These are phyloP conservation scores for Knufia petricola DNA, from an alignment of 2,329 filamentous ascomycete species.

Conservation along the genomic window DNA sequence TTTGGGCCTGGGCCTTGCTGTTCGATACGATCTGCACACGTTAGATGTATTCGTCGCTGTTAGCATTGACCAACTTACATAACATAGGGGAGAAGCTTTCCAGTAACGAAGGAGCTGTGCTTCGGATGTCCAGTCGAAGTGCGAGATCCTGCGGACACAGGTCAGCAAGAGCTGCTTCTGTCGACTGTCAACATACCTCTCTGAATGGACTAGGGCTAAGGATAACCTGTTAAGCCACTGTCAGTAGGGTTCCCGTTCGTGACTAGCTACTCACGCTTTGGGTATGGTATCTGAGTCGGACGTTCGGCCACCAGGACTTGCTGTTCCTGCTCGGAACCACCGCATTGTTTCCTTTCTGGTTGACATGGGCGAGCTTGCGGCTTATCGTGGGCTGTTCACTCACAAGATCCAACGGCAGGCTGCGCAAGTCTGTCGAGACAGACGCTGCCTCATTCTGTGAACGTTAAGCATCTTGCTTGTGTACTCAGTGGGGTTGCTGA, in stretches of 20 bases:
- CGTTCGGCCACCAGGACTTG: neutral
- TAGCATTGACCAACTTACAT: constrained; percentile 1
- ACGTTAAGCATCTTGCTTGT: neutral
- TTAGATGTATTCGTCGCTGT: constrained; percentile 1
- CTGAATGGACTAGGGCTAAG: constrained; percentile 13
- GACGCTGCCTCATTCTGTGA: neutral
- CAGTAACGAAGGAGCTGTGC: constrained; percentile 7
- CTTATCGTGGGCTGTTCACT: neutral
- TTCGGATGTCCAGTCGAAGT: constrained; percentile 10
- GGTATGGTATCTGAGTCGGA: constrained; percentile 4
- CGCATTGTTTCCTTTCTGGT: neutral
- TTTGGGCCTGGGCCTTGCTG: constrained; percentile 6
- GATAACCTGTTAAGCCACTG: neutral
- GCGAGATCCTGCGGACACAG: neutral
- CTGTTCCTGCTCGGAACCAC: neutral
- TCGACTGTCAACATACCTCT: constrained; percentile 1
- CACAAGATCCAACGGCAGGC: neutral
- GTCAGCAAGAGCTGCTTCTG: neutral
- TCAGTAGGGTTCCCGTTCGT: neutral
- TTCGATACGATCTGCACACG: constrained; percentile 10
- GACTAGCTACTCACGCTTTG: constrained; percentile 1
- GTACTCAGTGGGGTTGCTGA: neutral
- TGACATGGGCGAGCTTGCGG: neutral
- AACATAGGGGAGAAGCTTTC: constrained; percentile 11
- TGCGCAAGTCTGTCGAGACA: neutral